Conservation (phyloP, 2,329 filamentous ascomycete species). For the Sodiomyces alkalinus region DNA sequence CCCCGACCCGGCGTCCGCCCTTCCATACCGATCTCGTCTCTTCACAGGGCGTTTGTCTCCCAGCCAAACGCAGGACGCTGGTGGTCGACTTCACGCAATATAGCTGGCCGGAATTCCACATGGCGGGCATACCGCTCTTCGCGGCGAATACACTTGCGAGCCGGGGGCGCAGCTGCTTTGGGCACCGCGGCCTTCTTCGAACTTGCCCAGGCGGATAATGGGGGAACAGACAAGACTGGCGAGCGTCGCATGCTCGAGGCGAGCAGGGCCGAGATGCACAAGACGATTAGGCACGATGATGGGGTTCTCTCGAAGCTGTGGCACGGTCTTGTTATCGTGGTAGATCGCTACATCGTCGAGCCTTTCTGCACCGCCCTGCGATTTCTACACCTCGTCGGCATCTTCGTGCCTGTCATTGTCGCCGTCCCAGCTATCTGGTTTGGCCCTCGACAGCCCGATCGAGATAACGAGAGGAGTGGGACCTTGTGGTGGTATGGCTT, state of each 20-base stretch:
- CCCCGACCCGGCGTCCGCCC: conserved; percentile 20
- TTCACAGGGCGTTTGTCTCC: too few species aligned
- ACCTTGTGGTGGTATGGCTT: conserved; percentile 93
- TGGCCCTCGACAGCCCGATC: conserved; percentile 45
- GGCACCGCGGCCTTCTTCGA: conserved; percentile 42
- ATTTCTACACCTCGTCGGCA: conserved; percentile 73
- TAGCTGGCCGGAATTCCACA: not conserved
- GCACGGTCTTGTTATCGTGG: conserved; percentile 45
- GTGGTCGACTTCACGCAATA: not conserved
- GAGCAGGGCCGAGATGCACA: conserved; percentile 63
- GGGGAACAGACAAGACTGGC: conserved; percentile 41
- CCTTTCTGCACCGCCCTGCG: conserved; percentile 73
- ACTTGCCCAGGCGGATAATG: conserved; percentile 39
- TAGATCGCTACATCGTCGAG: conserved; percentile 67
- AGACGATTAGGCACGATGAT: conserved; percentile 47
- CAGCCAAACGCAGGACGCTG: too few species aligned
- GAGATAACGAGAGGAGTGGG: conserved; percentile 62
- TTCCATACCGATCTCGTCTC: conserved; percentile 3
- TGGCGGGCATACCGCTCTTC: conserved; percentile 3
- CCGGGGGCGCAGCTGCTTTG: conserved; percentile 25
- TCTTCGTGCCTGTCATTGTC: conserved; percentile 82
- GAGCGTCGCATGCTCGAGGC: conserved; percentile 78
- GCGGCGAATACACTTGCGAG: conserved; percentile 19
- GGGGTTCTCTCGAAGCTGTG: conserved; percentile 41
- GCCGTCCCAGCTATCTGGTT: conserved; percentile 71